Evolutionary conservation across 257 asterid species (phyloP).

Genomic region (Perilla frutescens): DNA sequence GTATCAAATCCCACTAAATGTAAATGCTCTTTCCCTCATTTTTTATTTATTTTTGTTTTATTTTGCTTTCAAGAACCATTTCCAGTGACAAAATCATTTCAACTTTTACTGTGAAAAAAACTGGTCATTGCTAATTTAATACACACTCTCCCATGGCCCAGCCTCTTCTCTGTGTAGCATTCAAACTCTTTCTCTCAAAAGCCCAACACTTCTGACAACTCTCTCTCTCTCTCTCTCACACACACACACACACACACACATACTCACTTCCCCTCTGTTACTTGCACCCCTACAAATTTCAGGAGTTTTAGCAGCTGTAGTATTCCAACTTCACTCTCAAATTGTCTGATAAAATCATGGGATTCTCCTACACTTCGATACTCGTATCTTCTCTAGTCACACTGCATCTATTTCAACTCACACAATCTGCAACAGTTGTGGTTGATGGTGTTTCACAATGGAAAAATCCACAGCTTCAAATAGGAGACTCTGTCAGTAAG

Average conservation of each 20-base stretch:
- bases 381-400: constrained; percentile 40
- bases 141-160: constrained; percentile 50
- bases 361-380: constrained; percentile 38
- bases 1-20: constrained; percentile 47
- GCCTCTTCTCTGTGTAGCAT: constrained; percentile 38
- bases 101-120: constrained; percentile 42
- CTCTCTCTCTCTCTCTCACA: constrained; percentile 32
- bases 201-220: constrained; percentile 61
- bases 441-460: constrained; percentile 84
- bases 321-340: not conserved
- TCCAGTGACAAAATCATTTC: constrained; percentile 52
- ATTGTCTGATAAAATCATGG: constrained; percentile 33
- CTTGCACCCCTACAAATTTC: constrained; percentile 30
- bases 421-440: constrained; percentile 58
- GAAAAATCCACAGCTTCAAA: constrained; percentile 74
- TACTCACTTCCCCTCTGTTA: not conserved
- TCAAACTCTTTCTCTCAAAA: constrained; percentile 51
- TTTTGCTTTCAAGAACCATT: constrained; percentile 22
- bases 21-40: not conserved
- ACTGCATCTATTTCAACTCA: constrained; percentile 42
- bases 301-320: constrained; percentile 13
- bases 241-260: constrained; percentile 28
- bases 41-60: not conserved
- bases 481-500: constrained; percentile 90
- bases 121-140: constrained; percentile 31